phyloP scores from a whole-genome alignment of 2,329 filamentous ascomycete species.

The Aspergillus sp. region DNA sequence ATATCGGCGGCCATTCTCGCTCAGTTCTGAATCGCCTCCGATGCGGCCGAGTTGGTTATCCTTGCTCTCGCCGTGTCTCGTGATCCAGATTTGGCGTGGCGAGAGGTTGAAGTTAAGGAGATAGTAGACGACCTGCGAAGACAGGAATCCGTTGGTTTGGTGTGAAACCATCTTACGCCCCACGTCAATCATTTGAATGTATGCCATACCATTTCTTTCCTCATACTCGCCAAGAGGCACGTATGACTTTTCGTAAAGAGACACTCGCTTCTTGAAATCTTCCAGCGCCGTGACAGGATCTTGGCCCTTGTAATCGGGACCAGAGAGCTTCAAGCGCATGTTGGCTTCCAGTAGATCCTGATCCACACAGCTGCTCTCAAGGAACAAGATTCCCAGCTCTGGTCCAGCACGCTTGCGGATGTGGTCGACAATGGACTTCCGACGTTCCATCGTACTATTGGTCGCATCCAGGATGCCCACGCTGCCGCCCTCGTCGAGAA shows the following conservation, averaged over 20 bases:
- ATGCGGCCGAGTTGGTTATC: constrained; percentile 88
- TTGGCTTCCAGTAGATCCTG: constrained; percentile 83
- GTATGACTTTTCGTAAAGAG: constrained; percentile 91
- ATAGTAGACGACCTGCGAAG: constrained; percentile 88
- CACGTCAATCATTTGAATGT: constrained; percentile 97
- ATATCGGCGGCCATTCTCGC: constrained; percentile 73
- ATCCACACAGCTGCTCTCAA: constrained; percentile 91
- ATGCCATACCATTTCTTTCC: constrained; percentile 85
- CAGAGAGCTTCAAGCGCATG: constrained; percentile 93
- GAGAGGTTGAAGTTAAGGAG: constrained; percentile 95
- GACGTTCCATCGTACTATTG: constrained; percentile 85
- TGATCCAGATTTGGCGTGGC: constrained; percentile 96
- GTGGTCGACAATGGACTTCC: constrained; percentile 76
- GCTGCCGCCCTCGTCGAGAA: constrained; percentile 74
- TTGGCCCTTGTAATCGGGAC: constrained; percentile 92
- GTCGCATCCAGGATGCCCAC: constrained; percentile 96
- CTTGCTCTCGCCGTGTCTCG: constrained; percentile 82
- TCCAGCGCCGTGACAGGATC: constrained; percentile 78
- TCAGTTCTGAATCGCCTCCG: constrained; percentile 83
- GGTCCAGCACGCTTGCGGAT: constrained; percentile 80
- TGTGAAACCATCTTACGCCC: constrained; percentile 90
- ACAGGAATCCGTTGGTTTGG: constrained; percentile 85
- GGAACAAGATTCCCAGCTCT: constrained; percentile 82
- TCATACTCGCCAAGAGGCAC: constrained; percentile 86
- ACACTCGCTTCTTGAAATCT: constrained; percentile 90